phyloP scores from a whole-genome alignment of 768 basidiomycete species.

The Chalciporus chontae region DNA sequence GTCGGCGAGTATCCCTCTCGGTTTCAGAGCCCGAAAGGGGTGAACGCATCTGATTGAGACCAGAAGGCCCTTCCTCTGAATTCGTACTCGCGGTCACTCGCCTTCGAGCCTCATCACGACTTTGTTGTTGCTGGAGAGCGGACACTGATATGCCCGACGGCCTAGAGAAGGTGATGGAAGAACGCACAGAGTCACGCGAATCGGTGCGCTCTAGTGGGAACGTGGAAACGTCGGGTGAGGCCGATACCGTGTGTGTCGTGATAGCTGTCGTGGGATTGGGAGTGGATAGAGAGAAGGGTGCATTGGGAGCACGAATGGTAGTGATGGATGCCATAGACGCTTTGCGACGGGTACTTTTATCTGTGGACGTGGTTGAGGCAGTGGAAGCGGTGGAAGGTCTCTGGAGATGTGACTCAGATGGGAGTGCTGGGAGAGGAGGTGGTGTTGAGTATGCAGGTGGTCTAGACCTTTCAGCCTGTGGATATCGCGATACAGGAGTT shows the following conservation, averaged over 20 bases:
- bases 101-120: slow-evolving; percentile 34
- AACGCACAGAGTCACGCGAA: slow-evolving; percentile 43
- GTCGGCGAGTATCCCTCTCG: slow-evolving; percentile 41
- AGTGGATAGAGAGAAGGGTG: slow-evolving; percentile 48
- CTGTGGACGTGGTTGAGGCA: slow-evolving; percentile 15
- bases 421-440: slow-evolving; percentile 54
- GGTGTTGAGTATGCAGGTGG: slow-evolving; percentile 50
- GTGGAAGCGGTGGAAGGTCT: slow-evolving; percentile 2
- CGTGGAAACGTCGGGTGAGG: slow-evolving; percentile 33
- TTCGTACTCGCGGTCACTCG: slow-evolving; percentile 31
- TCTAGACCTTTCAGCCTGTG: slow-evolving; percentile 39
- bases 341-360: slow-evolving; percentile 36
- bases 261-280: slow-evolving; percentile 65
- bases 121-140: slow-evolving; percentile 53
- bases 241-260: slow-evolving; percentile 61
- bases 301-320: slow-evolving; percentile 42
- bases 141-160: slow-evolving; percentile 54
- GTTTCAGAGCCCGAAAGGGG: slow-evolving; percentile 48
- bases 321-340: slow-evolving; percentile 40
- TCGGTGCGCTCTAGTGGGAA: slow-evolving; percentile 41
- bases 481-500: slow-evolving; percentile 38
- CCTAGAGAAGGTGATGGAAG: slow-evolving; percentile 62
- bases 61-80: slow-evolving; percentile 21
- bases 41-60: slow-evolving; percentile 24
- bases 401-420: slow-evolving; percentile 48